Conservation (phyloP, 2,329 filamentous ascomycete species). For the Fusarium lyarnte region DNA sequence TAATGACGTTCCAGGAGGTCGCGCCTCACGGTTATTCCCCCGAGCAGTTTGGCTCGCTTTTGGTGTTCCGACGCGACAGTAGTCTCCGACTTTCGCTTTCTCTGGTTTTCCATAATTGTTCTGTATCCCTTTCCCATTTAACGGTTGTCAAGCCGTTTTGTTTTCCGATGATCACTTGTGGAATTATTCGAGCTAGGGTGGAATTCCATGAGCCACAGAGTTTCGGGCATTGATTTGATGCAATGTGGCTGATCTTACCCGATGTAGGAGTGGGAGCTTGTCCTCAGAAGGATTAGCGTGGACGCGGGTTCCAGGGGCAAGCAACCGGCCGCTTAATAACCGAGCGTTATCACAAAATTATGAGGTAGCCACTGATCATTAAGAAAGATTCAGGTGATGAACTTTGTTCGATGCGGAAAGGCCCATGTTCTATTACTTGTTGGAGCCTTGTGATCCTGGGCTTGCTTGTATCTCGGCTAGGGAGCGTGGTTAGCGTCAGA, state of each 20-base stretch:
- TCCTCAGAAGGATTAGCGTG: background rate
- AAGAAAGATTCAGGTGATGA: background rate
- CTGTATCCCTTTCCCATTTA: background rate
- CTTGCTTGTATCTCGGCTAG: background rate
- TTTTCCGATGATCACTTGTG: background rate
- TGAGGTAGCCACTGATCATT: background rate
- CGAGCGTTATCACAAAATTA: slow-evolving; percentile 9
- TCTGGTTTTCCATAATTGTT: slow-evolving; percentile 37
- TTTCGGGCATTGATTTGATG: background rate
- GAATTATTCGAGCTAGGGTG: background rate
- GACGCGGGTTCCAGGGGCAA: slow-evolving; percentile 13
- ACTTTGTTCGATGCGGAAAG: background rate
- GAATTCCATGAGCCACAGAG: slow-evolving; percentile 1
- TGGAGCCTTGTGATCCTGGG: background rate
- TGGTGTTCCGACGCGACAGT: slow-evolving; percentile 37
- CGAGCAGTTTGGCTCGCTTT: slow-evolving; percentile 18
- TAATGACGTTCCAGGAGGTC: slow-evolving; percentile 77
- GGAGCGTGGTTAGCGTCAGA: background rate
- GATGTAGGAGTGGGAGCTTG: background rate
- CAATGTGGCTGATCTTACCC: slow-evolving; percentile 21
- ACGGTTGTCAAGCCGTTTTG: slow-evolving; percentile 10
- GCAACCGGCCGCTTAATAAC: background rate
- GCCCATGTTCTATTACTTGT: background rate
- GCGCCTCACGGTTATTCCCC: slow-evolving; percentile 54
- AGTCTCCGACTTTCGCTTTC: slow-evolving; percentile 43